A percentile compares a stretch with the other conserved stretches of the same genome.
Conservation (phyloP, 2,329 filamentous ascomycete genomes). For the Hypocrella siamensis region DNA sequence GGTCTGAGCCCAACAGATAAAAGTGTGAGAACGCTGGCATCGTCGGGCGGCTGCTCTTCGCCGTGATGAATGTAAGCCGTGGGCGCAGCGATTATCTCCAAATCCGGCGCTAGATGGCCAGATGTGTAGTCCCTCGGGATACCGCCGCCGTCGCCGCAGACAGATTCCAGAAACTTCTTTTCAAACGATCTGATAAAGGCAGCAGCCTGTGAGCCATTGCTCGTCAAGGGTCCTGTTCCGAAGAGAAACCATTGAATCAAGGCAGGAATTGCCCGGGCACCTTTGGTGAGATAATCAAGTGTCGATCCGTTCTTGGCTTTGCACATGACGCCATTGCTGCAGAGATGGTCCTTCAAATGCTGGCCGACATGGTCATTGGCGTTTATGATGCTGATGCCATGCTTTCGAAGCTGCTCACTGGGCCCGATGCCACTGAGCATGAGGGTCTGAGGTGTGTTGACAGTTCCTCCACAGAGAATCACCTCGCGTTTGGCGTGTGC, state of each 20-base stretch:
- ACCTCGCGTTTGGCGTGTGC: constrained; percentile 14
- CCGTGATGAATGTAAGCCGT: constrained; percentile 8
- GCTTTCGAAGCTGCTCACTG: constrained; percentile 1
- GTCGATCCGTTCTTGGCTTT: constrained; percentile 5
- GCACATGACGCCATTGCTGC: constrained; percentile 4
- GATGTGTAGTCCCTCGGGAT: constrained; percentile 6
- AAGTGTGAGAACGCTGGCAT: constrained; percentile 4
- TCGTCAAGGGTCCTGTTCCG: constrained; percentile 6
- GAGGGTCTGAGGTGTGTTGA: constrained; percentile 3
- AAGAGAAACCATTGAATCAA: constrained; percentile 6
- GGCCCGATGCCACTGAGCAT: constrained; percentile 4
- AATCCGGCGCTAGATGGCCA: constrained; percentile 5
- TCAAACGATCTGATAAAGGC: constrained; percentile 7
- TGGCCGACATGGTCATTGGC: constrained; percentile 47
- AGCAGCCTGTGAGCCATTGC: constrained; percentile 7
- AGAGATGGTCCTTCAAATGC: constrained; percentile 22
- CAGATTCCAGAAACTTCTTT: constrained; percentile 1
- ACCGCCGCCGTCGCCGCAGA: background rate
- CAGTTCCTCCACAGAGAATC: constrained; percentile 2
- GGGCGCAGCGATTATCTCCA: constrained; percentile 6
- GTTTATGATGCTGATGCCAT: constrained; percentile 20
- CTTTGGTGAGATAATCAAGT: constrained; percentile 6
- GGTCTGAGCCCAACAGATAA: constrained; percentile 5
- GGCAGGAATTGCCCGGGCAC: constrained; percentile 6
- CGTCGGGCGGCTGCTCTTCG: constrained; percentile 4